Conservation (phyloP, 2,329 filamentous ascomycete species). For the Paracorniculantispora psalliotae region DNA sequence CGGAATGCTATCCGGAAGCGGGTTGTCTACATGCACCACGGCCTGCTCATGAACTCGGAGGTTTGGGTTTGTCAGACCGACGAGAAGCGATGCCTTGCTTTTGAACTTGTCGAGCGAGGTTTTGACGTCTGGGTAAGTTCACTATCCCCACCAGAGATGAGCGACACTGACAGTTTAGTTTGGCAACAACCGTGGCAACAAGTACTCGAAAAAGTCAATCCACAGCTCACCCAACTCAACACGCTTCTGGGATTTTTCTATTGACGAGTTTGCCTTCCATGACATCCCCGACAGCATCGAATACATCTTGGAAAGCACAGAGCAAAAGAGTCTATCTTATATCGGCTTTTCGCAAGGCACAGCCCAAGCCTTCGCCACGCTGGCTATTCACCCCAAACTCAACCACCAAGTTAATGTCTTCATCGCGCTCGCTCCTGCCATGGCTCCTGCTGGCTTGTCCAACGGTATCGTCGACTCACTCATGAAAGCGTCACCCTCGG, state of each 20-base stretch:
- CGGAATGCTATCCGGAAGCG: conserved; percentile 67
- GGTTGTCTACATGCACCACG: conserved; percentile 92
- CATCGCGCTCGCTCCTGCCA: conserved; percentile 90
- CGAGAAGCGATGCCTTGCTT: conserved; percentile 78
- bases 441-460: conserved; percentile 87
- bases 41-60: conserved; percentile 96
- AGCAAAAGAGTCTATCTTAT: conserved; percentile 81
- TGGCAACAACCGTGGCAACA: conserved; percentile 97
- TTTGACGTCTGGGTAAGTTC: conserved; percentile 86
- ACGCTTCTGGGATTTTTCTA: conserved; percentile 95
- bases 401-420: conserved; percentile 95
- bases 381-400: conserved; percentile 86
- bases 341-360: conserved; percentile 97
- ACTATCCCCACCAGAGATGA: neutral
- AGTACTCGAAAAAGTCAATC: conserved; percentile 95
- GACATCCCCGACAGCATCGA: conserved; percentile 94
- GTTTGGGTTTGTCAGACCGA: conserved; percentile 95
- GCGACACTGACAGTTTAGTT: conserved; percentile 49
- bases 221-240: conserved; percentile 66
- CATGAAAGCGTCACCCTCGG: conserved; percentile 86
- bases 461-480: conserved; percentile 90
- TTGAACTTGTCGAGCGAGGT: conserved; percentile 80
- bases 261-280: conserved; percentile 96
- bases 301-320: conserved; percentile 82
- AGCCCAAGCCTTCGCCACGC: conserved; percentile 88